Percentiles rank a stretch among this genome's conserved stretches.
These are phyloP conservation scores for Cladobotryum mycophilum DNA, from an alignment of 2,329 filamentous ascomycete species.

Conservation along the genomic window DNA sequence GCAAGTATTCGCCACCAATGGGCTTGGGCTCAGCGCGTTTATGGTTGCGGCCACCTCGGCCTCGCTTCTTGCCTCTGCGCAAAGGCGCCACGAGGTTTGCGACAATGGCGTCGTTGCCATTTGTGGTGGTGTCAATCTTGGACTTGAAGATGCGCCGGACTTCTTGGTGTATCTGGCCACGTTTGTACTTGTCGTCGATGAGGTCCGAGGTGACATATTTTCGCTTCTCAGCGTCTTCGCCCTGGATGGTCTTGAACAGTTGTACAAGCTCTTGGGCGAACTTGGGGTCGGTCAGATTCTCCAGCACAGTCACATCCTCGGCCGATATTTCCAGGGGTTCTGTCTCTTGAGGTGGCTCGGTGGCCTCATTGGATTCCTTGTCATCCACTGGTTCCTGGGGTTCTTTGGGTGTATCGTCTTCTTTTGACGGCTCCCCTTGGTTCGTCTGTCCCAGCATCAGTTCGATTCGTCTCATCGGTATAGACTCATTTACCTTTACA, in stretches of 20 bases:
- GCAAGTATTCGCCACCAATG: slow-evolving; percentile 64
- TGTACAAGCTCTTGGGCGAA: slow-evolving; percentile 36
- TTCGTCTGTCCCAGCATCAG: slow-evolving; percentile 1
- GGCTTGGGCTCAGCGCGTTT: slow-evolving; percentile 26
- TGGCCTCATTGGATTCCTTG: slow-evolving; percentile 15
- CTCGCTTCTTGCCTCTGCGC: slow-evolving; percentile 27
- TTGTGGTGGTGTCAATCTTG: slow-evolving; percentile 68
- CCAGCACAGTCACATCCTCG: slow-evolving; percentile 31
- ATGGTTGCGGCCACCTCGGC: slow-evolving; percentile 20
- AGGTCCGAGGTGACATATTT: slow-evolving; percentile 33
- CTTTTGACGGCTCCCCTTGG: slow-evolving; percentile 1
- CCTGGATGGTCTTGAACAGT: slow-evolving; percentile 34
- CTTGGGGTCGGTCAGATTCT: slow-evolving; percentile 31
- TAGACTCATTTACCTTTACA: slow-evolving; percentile 1
- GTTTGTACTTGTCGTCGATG: slow-evolving; percentile 39
- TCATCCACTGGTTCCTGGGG: slow-evolving; percentile 15
- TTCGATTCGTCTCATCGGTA: background rate
- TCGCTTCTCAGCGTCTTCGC: slow-evolving; percentile 21
- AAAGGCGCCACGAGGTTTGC: slow-evolving; percentile 55
- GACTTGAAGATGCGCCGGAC: slow-evolving; percentile 76
- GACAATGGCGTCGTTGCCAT: slow-evolving; percentile 51
- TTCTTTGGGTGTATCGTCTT: slow-evolving; percentile 8
- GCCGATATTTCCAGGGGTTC: slow-evolving; percentile 23
- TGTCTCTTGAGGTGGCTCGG: slow-evolving; percentile 13
- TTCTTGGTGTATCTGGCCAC: slow-evolving; percentile 48